Percentiles rank a stretch among this genome's conserved stretches.
Conservation (phyloP, 352 stramenopile genomes). For the Globisporangium irregulare region DNA sequence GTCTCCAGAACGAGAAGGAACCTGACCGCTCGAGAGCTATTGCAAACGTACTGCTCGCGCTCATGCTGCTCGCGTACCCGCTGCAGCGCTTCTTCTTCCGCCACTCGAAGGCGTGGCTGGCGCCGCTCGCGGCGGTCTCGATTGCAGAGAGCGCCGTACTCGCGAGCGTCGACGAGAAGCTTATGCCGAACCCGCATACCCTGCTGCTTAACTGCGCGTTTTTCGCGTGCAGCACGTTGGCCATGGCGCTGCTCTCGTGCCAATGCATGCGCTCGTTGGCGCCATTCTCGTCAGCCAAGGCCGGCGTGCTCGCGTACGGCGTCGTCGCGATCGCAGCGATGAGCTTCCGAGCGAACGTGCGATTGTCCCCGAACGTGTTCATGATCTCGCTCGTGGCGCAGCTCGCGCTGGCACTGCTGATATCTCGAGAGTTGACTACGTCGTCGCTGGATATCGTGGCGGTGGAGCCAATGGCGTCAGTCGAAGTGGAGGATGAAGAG, state of each 20-base stretch:
- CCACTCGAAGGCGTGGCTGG: not conserved
- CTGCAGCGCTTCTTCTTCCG: constrained; percentile 8
- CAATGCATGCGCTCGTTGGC: not conserved
- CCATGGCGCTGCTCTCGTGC: not conserved
- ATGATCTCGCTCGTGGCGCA: constrained; percentile 3
- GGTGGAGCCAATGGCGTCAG: not conserved
- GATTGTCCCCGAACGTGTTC: not conserved
- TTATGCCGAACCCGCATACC: not conserved
- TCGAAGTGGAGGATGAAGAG: not conserved
- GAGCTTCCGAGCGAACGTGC: not conserved
- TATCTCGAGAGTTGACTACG: not conserved
- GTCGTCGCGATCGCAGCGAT: not conserved
- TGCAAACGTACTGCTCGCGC: constrained; percentile 1
- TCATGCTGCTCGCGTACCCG: constrained; percentile 11
- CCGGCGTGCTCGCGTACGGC: not conserved
- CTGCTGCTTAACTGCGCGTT: constrained; percentile 13
- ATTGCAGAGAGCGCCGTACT: constrained; percentile 9
- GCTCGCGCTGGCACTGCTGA: constrained; percentile 3
- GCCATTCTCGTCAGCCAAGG: not conserved
- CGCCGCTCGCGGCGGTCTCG: not conserved
- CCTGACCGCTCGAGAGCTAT: not conserved
- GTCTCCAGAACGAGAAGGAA: not conserved
- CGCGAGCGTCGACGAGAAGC: not conserved
- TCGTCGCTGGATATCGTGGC: not conserved
- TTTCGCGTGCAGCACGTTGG: constrained; percentile 6